Conservation (phyloP, 805 yeast species). For the Candida montana region DNA sequence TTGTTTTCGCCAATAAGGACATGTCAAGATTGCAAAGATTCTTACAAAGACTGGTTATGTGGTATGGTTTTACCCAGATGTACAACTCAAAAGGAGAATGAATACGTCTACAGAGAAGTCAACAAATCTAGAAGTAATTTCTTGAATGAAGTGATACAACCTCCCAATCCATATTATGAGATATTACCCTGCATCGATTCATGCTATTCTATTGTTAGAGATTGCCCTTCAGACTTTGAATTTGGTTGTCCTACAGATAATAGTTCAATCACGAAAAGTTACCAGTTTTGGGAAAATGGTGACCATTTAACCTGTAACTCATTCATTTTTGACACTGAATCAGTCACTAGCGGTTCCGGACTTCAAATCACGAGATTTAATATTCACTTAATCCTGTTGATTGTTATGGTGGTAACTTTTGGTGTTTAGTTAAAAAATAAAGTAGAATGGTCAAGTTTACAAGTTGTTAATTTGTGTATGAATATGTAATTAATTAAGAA, state of each 20-base stretch:
- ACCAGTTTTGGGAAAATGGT: conserved; percentile 19
- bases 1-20: conserved; percentile 67
- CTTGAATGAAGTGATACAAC: conserved; percentile 49
- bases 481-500: not conserved
- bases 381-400: no score
- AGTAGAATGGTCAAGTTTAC: no score
- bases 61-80: conserved; percentile 86
- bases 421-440: no score
- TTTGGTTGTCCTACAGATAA: conserved; percentile 61
- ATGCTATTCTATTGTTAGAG: conserved; percentile 72
- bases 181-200: conserved; percentile 80
- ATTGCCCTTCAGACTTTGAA: conserved; percentile 75
- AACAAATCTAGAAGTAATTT: conserved; percentile 55
- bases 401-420: no score
- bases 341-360: not conserved
- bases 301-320: conserved; percentile 36
- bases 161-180: conserved; percentile 61
- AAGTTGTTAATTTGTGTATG: no score
- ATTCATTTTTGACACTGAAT: conserved; percentile 26
- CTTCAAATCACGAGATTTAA: no score
- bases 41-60: conserved; percentile 87
- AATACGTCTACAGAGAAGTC: conserved; percentile 41
- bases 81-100: conserved; percentile 41
- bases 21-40: conserved; percentile 64
- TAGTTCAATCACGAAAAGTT: conserved; percentile 25